These are phyloP conservation scores for Anethum foeniculum DNA, from an alignment of 140 eudicot genomes.

Conservation along the genomic window DNA sequence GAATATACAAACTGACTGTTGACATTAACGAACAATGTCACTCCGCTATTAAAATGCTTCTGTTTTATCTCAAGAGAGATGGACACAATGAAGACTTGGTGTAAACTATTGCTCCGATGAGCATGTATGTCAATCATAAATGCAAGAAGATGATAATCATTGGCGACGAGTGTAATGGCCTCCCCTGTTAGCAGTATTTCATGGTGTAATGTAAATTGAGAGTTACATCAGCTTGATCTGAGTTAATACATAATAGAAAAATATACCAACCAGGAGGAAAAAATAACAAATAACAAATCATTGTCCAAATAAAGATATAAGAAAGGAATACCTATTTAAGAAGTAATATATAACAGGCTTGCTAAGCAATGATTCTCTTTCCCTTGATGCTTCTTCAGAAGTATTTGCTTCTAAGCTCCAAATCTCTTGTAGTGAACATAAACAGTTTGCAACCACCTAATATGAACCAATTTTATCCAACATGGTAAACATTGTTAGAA, in stretches of 20 bases:
- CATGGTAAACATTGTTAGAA: not conserved
- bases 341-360: slow-evolving; percentile 77
- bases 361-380: slow-evolving; percentile 72
- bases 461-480: not conserved
- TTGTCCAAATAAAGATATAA: not conserved
- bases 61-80: not conserved
- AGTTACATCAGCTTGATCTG: not conserved
- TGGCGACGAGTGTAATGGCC: not conserved
- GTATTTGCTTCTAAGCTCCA: slow-evolving; percentile 85
- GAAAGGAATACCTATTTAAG: slow-evolving; percentile 46
- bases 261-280: not conserved
- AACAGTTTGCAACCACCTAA: slow-evolving; percentile 93
- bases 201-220: not conserved
- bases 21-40: not conserved
- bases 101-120: not conserved
- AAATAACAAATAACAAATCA: not conserved
- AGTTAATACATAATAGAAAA: not conserved
- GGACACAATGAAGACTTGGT: not conserved
- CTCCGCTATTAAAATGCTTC: not conserved
- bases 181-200: not conserved
- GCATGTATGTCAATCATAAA: not conserved
- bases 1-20: not conserved
- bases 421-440: slow-evolving; percentile 83
- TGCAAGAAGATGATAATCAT: not conserved
- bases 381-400: slow-evolving; percentile 86